phyloP scores from a whole-genome alignment of 805 yeast species.

The Candida tibetensis region DNA sequence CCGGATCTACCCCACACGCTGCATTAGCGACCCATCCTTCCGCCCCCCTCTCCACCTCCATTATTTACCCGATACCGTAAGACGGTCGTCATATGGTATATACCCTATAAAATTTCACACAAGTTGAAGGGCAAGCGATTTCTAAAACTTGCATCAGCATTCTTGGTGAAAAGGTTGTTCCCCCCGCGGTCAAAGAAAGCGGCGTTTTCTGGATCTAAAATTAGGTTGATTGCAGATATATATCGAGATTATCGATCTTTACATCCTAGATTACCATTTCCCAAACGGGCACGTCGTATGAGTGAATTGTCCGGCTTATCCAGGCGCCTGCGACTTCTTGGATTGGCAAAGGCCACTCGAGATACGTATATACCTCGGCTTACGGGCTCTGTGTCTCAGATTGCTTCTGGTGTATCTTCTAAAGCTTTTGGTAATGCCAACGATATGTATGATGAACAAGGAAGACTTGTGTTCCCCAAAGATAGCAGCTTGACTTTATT shows the following conservation, averaged over 20 bases:
- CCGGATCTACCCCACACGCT: no score
- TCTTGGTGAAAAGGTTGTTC: constrained; percentile 11
- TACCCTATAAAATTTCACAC: no score
- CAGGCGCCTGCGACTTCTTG: constrained; percentile 47
- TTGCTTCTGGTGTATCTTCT: constrained; percentile 45
- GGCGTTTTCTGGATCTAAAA: constrained; percentile 14
- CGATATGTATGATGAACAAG: constrained; percentile 29
- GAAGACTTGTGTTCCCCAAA: constrained; percentile 41
- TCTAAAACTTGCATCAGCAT: constrained; percentile 19
- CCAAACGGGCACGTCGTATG: constrained; percentile 14
- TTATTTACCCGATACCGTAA: no score
- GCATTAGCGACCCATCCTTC: no score
- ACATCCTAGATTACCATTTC: neutral
- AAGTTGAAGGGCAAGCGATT: constrained; percentile 6
- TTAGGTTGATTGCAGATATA: constrained; percentile 27
- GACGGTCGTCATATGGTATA: no score
- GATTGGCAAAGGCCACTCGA: constrained; percentile 53
- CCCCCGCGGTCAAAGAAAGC: constrained; percentile 11
- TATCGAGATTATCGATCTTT: constrained; percentile 31
- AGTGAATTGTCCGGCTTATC: constrained; percentile 18
- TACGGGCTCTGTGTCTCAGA: constrained; percentile 46
- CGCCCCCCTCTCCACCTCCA: no score
- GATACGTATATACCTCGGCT: constrained; percentile 56
- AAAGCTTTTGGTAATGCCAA: constrained; percentile 21
- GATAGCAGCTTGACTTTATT: constrained; percentile 58